These are phyloP conservation scores for Fusarium caatingaense DNA, from an alignment of 2,329 filamentous ascomycete species.

Conservation along the genomic window DNA sequence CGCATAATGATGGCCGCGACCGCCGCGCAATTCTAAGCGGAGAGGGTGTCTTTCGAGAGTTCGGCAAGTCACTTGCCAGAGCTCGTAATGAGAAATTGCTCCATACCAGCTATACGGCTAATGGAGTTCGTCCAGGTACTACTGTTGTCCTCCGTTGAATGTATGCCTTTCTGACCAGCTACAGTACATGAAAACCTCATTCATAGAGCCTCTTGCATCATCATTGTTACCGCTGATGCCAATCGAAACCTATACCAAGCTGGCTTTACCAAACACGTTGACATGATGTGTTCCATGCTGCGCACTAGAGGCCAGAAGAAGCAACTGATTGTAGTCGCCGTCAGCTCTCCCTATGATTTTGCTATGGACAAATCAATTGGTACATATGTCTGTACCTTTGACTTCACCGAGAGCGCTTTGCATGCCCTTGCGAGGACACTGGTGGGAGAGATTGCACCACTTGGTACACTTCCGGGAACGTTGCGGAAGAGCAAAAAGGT, in stretches of 20 bases:
- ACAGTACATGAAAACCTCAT: slow-evolving; percentile 90
- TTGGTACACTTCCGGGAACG: slow-evolving; percentile 74
- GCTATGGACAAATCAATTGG: slow-evolving; percentile 90
- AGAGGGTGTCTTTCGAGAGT: slow-evolving; percentile 89
- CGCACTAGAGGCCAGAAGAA: slow-evolving; percentile 84
- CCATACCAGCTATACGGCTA: slow-evolving; percentile 95
- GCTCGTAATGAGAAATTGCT: slow-evolving; percentile 87
- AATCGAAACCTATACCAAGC: slow-evolving; percentile 94
- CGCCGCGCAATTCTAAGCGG: slow-evolving; percentile 82
- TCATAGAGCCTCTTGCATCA: slow-evolving; percentile 85
- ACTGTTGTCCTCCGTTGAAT: not conserved
- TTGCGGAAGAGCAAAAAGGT: slow-evolving; percentile 88
- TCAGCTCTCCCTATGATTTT: slow-evolving; percentile 97
- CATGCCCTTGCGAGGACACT: slow-evolving; percentile 84
- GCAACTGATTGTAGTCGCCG: slow-evolving; percentile 88
- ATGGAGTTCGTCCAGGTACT: slow-evolving; percentile 81
- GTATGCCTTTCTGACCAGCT: slow-evolving; percentile 4
- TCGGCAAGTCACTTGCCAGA: slow-evolving; percentile 87
- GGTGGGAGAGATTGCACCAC: slow-evolving; percentile 77
- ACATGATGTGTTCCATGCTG: slow-evolving; percentile 92
- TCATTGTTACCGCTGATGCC: slow-evolving; percentile 92
- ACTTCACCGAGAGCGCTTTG: slow-evolving; percentile 94
- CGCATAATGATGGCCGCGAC: slow-evolving; percentile 65
- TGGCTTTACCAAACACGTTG: slow-evolving; percentile 94
- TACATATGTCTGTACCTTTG: slow-evolving; percentile 94